Evolutionary conservation across 345 rosid species (phyloP), one percentile per base, ranked within the genome.

Genomic region (Eucalyptus pauciflora): DNA sequence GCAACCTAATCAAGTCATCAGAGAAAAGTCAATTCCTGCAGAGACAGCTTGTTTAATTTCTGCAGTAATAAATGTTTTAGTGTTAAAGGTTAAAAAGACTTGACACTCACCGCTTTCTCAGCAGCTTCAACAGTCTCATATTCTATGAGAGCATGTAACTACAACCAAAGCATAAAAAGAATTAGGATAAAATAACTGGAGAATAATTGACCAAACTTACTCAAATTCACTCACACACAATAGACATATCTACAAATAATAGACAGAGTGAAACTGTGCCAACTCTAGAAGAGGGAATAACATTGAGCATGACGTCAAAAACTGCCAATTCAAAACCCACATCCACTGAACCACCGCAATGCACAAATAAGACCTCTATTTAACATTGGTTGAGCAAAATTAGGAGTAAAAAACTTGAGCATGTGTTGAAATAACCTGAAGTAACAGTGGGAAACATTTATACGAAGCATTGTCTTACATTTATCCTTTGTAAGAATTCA

Each of bases 81-180:
- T 12, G 27, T 43, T 20, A 46, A 43, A 43, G 79, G 46, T 27
- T 43, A 86, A 45, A 88, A n/a, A 60, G 29, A 64, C 71, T 48
- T 87, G 33, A 18, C 43, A 92, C 97, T 95, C 92, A 97, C 99
- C 88, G 99, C 98, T 92, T 93, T 96, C 91, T 96, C 99, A 87
- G 99, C 97, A 91, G 97, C 95, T 90, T 97, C 98, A 56, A 93
- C 94, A 7, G 96, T 93, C 89, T 95, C 97, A 88, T 94, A 97
- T 92, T 96, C 99, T 91, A 96, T 99, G 29, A 97, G 89, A 58
- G 99, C 99, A 91, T 96, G 96, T 85, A 96, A 89, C 99, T 97
- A 90, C 90, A 94, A 48, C 89, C 52, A 86, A 86, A 91, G 80
- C 45, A 86, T 86, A n/a, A 79, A 90, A 64, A 52, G 8, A 29